These are phyloP conservation scores for Eremothecium sinecaudum DNA, from an alignment of 1,139 yeast genomes.

Conservation along the genomic window DNA sequence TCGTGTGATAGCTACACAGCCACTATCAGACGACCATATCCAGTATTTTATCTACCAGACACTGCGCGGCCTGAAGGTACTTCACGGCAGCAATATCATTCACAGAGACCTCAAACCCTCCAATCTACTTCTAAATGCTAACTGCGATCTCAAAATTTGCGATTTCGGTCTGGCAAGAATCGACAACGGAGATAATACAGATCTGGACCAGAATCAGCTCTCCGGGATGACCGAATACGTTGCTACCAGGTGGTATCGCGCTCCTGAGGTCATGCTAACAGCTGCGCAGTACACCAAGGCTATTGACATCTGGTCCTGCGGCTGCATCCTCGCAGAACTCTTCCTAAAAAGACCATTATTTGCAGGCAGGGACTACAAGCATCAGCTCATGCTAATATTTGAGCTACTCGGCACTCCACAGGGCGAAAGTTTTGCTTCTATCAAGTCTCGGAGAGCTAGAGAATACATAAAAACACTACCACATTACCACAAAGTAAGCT, in stretches of 20 bases:
- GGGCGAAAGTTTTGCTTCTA: constrained; percentile 68
- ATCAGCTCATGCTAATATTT: constrained; percentile 78
- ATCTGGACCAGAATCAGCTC: constrained; percentile 43
- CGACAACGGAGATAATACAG: constrained; percentile 2
- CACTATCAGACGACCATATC: constrained; percentile 80
- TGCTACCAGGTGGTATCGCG: constrained; percentile 95
- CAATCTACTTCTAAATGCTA: constrained; percentile 74
- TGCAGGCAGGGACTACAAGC: constrained; percentile 91
- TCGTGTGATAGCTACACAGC: constrained; percentile 79
- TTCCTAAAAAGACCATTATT: constrained; percentile 76
- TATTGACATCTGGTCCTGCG: constrained; percentile 94
- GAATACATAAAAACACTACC: constrained; percentile 77
- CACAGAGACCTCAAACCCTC: constrained; percentile 93
- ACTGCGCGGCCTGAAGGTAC: constrained; percentile 75
- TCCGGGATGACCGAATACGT: constrained; percentile 90
- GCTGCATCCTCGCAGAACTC: constrained; percentile 93
- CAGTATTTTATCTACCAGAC: constrained; percentile 91
- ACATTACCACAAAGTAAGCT: constrained; percentile 43
- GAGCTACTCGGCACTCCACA: constrained; percentile 87
- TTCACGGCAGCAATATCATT: constrained; percentile 84
- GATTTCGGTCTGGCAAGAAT: constrained; percentile 87
- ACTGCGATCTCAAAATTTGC: constrained; percentile 88
- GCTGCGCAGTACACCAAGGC: constrained; percentile 90
- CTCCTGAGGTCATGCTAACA: constrained; percentile 94
- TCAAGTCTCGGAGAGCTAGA: constrained; percentile 76